Percentiles rank a stretch among this genome's conserved stretches.
These are phyloP conservation scores for Chlamydomonas eustigma DNA, from an alignment of 139 green algal species.

Conservation along the genomic window DNA sequence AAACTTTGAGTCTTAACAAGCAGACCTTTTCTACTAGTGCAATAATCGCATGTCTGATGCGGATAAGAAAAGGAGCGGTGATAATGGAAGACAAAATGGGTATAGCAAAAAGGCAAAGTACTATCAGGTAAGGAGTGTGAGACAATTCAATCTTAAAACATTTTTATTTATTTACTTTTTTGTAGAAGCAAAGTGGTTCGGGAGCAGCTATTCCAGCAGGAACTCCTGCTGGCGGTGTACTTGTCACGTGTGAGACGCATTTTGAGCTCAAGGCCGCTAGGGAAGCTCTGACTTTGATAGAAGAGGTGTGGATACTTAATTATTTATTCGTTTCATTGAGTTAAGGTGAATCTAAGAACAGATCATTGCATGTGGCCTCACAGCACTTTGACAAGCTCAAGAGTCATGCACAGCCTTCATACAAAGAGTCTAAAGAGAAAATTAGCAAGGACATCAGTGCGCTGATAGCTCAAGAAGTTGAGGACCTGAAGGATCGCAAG, in stretches of 20 bases:
- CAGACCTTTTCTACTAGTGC: background rate
- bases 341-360: no score
- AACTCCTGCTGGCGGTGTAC: background rate
- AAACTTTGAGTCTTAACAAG: background rate
- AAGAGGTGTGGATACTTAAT: slow-evolving; percentile 1
- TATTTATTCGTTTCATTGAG: no score
- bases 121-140: no score
- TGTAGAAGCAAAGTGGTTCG: no score
- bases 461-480: slow-evolving; percentile 26
- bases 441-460: slow-evolving; percentile 13
- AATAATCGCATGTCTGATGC: background rate
- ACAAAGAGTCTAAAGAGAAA: no score
- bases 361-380: no score
- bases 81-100: no score
- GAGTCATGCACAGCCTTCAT: no score
- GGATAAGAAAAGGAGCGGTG: no score
- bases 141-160: background rate
- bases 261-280: no score
- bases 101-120: no score
- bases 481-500: slow-evolving; percentile 35
- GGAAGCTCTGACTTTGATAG: background rate
- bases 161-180: background rate
- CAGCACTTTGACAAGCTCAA: no score
- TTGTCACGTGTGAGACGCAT: background rate
- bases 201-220: background rate